These are phyloP conservation scores for Arthonia radiata DNA, from an alignment of 495 filamentous ascomycete species.

Conservation along the genomic window DNA sequence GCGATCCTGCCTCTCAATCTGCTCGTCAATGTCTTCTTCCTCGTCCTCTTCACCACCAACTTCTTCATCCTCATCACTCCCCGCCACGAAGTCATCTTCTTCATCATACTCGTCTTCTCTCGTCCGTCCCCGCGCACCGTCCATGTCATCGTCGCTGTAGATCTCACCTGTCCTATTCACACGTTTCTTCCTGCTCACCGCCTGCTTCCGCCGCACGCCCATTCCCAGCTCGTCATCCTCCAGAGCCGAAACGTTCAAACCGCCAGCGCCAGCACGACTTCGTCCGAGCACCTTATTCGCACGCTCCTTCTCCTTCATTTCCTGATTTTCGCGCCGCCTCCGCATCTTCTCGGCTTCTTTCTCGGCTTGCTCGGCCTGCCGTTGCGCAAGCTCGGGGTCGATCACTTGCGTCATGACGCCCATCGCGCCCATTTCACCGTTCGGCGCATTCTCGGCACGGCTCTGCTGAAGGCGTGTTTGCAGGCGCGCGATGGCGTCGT, in stretches of 20 bases:
- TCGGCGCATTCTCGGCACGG: slow-evolving; percentile 29
- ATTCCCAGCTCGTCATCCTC: slow-evolving; percentile 55
- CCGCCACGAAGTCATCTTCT: slow-evolving; percentile 27
- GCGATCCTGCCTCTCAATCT: background rate
- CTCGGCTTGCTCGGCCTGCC: slow-evolving; percentile 33
- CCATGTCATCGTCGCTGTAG: no score
- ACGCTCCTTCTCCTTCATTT: slow-evolving; percentile 35
- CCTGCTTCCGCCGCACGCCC: no score
- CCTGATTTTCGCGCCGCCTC: slow-evolving; percentile 9
- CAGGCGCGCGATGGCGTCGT: slow-evolving; percentile 53
- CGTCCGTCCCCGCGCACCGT: slow-evolving; percentile 31
- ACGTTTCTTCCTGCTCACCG: no score
- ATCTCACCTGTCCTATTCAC: no score
- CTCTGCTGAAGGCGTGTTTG: slow-evolving; percentile 40
- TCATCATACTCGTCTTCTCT: slow-evolving; percentile 53
- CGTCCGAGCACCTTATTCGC: slow-evolving; percentile 23
- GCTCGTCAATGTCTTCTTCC: background rate
- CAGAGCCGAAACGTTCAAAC: slow-evolving; percentile 46
- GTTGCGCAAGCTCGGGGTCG: slow-evolving; percentile 61
- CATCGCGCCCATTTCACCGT: slow-evolving; percentile 29
- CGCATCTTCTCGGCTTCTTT: slow-evolving; percentile 9
- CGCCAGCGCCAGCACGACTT: slow-evolving; percentile 16
- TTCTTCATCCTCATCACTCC: slow-evolving; percentile 27
- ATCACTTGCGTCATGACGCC: slow-evolving; percentile 33
- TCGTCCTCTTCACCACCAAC: slow-evolving; percentile 20